Conservation (phyloP, 345 rosid species). For the Eucalyptus cloeziana region DNA sequence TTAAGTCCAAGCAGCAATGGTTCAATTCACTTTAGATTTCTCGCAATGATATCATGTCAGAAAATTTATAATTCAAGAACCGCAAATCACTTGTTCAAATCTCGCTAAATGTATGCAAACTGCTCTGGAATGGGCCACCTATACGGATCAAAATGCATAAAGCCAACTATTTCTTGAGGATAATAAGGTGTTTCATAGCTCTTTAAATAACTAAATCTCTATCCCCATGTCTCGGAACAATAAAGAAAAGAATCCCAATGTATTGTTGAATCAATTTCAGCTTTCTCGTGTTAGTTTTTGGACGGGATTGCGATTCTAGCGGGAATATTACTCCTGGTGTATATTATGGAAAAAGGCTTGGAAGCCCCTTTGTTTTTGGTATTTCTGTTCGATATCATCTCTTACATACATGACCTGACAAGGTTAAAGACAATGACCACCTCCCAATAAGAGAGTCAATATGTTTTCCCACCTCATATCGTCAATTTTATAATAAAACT, state of each 20-base stretch:
- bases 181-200: not conserved
- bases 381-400: not conserved
- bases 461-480: not conserved
- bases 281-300: not conserved
- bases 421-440: not conserved
- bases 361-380: not conserved
- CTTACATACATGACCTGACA: not conserved
- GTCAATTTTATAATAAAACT: not conserved
- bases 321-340: not conserved
- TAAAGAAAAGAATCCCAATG: not conserved
- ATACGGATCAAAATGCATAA: not conserved
- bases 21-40: accelerated
- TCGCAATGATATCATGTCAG: accelerated
- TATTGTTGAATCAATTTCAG: not conserved
- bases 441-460: not conserved
- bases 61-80: not conserved
- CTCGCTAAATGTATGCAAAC: not conserved
- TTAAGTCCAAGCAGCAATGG: not conserved
- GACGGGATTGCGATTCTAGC: not conserved
- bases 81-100: not conserved
- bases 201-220: not conserved
- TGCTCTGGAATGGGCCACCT: not conserved
- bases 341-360: not conserved
- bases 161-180: not conserved
- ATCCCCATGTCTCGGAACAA: not conserved